These are phyloP conservation scores for Globisporangium paroecandrum DNA, from an alignment of 352 stramenopile genomes.

Conservation along the genomic window DNA sequence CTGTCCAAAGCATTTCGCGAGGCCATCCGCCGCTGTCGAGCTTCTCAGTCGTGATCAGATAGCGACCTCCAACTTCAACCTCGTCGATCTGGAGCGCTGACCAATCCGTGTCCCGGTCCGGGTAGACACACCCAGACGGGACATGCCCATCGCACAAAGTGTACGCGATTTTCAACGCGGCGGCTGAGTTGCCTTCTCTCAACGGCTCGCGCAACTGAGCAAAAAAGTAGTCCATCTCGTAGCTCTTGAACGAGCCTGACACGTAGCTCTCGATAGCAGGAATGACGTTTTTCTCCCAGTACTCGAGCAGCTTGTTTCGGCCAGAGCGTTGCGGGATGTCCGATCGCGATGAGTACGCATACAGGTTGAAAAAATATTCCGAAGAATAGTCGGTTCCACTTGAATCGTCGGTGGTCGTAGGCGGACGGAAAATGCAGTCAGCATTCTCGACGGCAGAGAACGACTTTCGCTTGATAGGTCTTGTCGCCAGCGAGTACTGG, in stretches of 20 bases:
- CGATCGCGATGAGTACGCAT: conserved; percentile 54
- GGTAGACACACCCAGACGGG: conserved; percentile 72
- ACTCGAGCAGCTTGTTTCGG: conserved; percentile 79
- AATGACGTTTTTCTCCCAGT: conserved; percentile 85
- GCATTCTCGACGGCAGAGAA: conserved; percentile 34
- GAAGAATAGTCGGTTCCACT: conserved; percentile 17
- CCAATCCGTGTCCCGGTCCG: conserved; percentile 78
- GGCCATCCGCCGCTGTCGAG: conserved; percentile 39
- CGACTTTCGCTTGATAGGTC: conserved; percentile 39
- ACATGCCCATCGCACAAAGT: conserved; percentile 79
- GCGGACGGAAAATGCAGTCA: conserved; percentile 25
- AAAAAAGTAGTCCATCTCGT: conserved; percentile 88
- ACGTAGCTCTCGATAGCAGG: conserved; percentile 81
- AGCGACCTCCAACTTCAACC: conserved; percentile 57
- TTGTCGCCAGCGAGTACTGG: conserved; percentile 41
- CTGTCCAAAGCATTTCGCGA: conserved; percentile 59
- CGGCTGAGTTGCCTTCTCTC: conserved; percentile 67
- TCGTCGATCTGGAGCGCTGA: conserved; percentile 73
- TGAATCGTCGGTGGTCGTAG: conserved; percentile 21
- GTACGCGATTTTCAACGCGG: conserved; percentile 76
- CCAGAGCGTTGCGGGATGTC: conserved; percentile 69
- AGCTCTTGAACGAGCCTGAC: conserved; percentile 78
- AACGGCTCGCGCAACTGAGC: conserved; percentile 73
- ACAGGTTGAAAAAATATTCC: conserved; percentile 71
- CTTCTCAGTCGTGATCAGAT: conserved; percentile 39